Base-by-base conservation (phyloP, 2,329 filamentous ascomycete genomes). In the Epichloe gansuensis region DNA sequence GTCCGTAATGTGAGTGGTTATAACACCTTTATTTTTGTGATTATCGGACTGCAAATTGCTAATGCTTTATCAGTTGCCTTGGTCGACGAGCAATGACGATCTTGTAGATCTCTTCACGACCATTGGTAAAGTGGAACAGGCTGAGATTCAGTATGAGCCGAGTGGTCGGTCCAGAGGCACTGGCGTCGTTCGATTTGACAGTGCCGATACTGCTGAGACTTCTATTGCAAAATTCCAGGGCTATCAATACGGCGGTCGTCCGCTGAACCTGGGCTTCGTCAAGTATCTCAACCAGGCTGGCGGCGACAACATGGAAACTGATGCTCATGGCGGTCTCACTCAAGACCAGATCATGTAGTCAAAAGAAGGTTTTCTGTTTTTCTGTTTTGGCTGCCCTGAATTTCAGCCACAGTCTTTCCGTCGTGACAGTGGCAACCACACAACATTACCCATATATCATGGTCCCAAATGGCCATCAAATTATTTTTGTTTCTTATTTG, bases 41-140 rank as follows among this genome's bases (percentile, higher is more conserved):
- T 13, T 35, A 27, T 6, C 4, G n/a, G n/a, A 21, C 8, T 13
- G 12, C 13, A 3, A 25, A 36, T 38, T 34, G 36, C 56, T 64
- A 52, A 63, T 23, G 5, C 50, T 63, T 56, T 38, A 48, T 46
- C 42, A 95, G 90, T 81, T 98, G 57, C 93, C 93, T 12, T 98
- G 93, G 93, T 97, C 93, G 31, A 98, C 93, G 15, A 96, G 90
- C 74, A 97, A 98, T 65, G 93, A 98, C 57, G 93, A 98, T 68
- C 75, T 98, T 27, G 82, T 97, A 53, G 93, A 98, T 67, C 78
- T 98, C 21, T 98, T 98, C 74, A 90, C 87, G 17, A 98, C 93
- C 11, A 98, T 98, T 63, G 93, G 93, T 57, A 95, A 95, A 68
- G 93, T 98, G 54, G 89, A 96, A 63, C 89, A 93, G 62, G 93